Conservation (phyloP, 2,329 filamentous ascomycete genomes). For the Colletotrichum chlorophyti region DNA sequence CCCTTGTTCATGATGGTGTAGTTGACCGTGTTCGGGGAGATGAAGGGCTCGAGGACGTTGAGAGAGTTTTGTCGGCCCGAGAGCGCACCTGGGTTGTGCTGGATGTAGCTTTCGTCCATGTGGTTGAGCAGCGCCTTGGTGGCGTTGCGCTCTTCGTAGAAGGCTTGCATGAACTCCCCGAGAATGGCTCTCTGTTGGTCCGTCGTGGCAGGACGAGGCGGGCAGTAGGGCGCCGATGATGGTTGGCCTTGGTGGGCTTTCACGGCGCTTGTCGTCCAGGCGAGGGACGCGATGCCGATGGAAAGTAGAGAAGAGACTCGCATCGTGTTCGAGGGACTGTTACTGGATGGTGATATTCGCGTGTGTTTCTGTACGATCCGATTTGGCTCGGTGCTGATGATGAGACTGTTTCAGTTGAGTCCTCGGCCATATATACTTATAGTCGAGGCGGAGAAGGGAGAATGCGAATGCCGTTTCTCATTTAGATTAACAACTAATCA, state of each 20-base stretch:
- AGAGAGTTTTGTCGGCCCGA: slow-evolving; percentile 15
- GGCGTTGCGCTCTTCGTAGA: slow-evolving; percentile 14
- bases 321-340: background rate
- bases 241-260: background rate
- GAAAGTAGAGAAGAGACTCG: background rate
- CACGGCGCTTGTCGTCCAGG: slow-evolving; percentile 11
- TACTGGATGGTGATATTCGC: background rate
- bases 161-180: slow-evolving; percentile 13
- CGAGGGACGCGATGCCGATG: slow-evolving; percentile 8
- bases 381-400: background rate
- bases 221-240: slow-evolving; percentile 15
- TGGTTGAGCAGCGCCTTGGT: slow-evolving; percentile 18
- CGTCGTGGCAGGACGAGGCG: background rate
- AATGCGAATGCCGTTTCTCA: background rate
- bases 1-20: slow-evolving; percentile 10
- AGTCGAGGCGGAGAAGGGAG: slow-evolving; percentile 1
- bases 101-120: slow-evolving; percentile 24
- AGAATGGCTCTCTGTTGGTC: slow-evolving; percentile 13
- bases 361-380: background rate
- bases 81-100: slow-evolving; percentile 26
- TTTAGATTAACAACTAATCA: background rate
- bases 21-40: slow-evolving; percentile 11
- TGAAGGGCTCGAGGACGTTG: slow-evolving; percentile 1
- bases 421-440: background rate
- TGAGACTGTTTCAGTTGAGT: too few relatives aligned